phyloP scores from a whole-genome alignment of 1,139 yeast genomes.

The Blastobotrys proliferans region DNA sequence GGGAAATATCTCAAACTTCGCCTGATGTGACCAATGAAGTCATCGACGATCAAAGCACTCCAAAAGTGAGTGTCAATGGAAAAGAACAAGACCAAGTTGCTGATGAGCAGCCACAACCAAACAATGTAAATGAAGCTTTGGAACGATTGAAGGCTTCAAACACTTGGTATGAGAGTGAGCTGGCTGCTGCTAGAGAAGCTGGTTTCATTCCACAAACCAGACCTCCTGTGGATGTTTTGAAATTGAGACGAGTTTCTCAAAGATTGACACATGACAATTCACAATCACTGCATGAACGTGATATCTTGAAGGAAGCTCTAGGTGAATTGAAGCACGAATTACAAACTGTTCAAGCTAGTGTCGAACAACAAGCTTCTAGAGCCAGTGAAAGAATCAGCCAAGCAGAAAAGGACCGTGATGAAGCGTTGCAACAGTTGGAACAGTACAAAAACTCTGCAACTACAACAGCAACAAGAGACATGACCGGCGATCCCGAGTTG shows the following conservation, averaged over 20 bases:
- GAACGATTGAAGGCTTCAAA: slow-evolving; percentile 34
- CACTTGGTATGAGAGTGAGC: slow-evolving; percentile 34
- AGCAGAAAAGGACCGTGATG: slow-evolving; percentile 28
- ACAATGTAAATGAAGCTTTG: slow-evolving; percentile 22
- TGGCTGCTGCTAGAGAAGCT: slow-evolving; percentile 29
- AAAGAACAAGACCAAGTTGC: background rate
- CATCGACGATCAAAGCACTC: slow-evolving; percentile 22
- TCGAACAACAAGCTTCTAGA: slow-evolving; percentile 32
- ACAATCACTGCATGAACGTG: slow-evolving; percentile 28
- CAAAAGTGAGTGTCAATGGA: slow-evolving; percentile 17
- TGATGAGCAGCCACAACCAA: slow-evolving; percentile 4
- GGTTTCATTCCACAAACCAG: slow-evolving; percentile 29
- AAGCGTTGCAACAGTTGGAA: slow-evolving; percentile 14
- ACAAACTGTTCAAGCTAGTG: slow-evolving; percentile 29
- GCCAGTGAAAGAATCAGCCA: slow-evolving; percentile 32
- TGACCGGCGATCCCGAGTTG: slow-evolving; percentile 8
- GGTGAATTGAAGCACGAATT: slow-evolving; percentile 35
- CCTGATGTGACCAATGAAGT: slow-evolving; percentile 2
- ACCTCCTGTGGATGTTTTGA: slow-evolving; percentile 31
- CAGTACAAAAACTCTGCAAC: slow-evolving; percentile 4
- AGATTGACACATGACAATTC: slow-evolving; percentile 29
- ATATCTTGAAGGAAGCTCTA: slow-evolving; percentile 30
- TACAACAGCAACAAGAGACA: background rate
- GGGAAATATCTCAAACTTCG: slow-evolving; percentile 1
- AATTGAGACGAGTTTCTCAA: slow-evolving; percentile 31